Conservation (phyloP, 768 basidiomycete species). For the Lepiota venenata region DNA sequence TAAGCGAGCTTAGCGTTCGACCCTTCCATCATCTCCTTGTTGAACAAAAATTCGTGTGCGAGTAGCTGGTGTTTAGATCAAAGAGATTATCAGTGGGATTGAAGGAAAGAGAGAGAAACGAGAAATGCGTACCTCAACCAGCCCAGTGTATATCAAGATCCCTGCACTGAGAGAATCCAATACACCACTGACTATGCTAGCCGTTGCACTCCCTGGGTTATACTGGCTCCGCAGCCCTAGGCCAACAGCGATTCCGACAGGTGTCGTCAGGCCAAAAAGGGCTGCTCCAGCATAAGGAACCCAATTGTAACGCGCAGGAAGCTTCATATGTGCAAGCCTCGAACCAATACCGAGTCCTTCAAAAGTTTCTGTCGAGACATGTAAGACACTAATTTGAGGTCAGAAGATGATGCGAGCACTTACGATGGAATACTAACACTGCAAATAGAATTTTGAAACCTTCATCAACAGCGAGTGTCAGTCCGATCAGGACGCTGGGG, state of each 20-base stretch:
- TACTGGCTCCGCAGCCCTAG: constrained; percentile 75
- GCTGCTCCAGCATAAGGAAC: constrained; percentile 58
- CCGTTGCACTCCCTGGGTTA: constrained; percentile 74
- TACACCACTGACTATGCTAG: constrained; percentile 79
- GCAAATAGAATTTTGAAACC: constrained; percentile 84
- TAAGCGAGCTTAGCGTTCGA: constrained; percentile 66
- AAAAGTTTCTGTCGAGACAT: constrained; percentile 64
- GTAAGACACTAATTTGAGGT: not conserved
- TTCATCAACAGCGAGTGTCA: constrained; percentile 88
- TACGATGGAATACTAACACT: constrained; percentile 91
- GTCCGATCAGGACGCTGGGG: constrained; percentile 73
- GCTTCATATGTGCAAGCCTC: constrained; percentile 73
- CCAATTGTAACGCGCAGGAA: constrained; percentile 52
- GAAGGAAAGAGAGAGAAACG: not conserved
- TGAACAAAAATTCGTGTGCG: constrained; percentile 94
- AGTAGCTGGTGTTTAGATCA: constrained; percentile 52
- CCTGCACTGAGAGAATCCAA: constrained; percentile 86
- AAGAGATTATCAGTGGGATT: not conserved
- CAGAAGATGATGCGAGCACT: constrained; percentile 26
- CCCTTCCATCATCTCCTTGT: constrained; percentile 76
- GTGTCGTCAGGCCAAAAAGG: constrained; percentile 76
- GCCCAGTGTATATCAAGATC: constrained; percentile 83
- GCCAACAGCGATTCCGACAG: constrained; percentile 85
- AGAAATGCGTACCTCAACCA: constrained; percentile 63
- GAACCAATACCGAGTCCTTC: constrained; percentile 94